Conservation (phyloP, 179 eudicot species). For the Nepenthes alata region DNA sequence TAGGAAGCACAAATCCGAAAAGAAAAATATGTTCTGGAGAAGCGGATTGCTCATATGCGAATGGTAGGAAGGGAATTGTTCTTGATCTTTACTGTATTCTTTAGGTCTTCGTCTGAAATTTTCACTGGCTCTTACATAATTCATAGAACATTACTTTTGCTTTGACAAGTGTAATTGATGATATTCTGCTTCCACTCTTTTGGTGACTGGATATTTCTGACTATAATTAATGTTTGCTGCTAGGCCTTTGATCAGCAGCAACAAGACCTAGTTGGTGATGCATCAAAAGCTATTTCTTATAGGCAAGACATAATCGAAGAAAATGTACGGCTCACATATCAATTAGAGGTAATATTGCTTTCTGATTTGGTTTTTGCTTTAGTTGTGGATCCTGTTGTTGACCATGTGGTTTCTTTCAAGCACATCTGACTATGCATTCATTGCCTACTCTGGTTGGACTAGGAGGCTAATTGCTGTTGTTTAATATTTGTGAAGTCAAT, state of each 20-base stretch:
- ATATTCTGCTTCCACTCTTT: background rate
- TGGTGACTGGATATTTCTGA: background rate
- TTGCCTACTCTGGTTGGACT: no score
- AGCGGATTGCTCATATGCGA: conserved; percentile 93
- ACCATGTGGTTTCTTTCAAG: no score
- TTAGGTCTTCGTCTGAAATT: background rate
- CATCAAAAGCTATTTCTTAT: conserved; percentile 87
- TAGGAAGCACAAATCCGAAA: conserved; percentile 79
- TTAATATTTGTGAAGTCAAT: no score
- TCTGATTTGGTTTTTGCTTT: background rate
- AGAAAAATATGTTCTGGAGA: conserved; percentile 73
- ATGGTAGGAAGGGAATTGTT: conserved; percentile 38
- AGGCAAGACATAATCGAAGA: conserved; percentile 96
- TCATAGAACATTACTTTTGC: background rate
- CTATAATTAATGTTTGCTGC: conserved; percentile 6
- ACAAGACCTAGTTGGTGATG: conserved; percentile 81
- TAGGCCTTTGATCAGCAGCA: conserved; percentile 99
- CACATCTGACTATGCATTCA: no score
- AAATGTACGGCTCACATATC: conserved; percentile 85
- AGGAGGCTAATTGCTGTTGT: no score
- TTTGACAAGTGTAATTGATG: background rate
- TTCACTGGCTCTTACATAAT: background rate
- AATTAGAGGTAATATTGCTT: conserved; percentile 53
- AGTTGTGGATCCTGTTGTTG: background rate
- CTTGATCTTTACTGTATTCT: background rate